phyloP scores from a whole-genome alignment of 2,329 filamentous ascomycete genomes.

The Diaporthe helianthi region DNA sequence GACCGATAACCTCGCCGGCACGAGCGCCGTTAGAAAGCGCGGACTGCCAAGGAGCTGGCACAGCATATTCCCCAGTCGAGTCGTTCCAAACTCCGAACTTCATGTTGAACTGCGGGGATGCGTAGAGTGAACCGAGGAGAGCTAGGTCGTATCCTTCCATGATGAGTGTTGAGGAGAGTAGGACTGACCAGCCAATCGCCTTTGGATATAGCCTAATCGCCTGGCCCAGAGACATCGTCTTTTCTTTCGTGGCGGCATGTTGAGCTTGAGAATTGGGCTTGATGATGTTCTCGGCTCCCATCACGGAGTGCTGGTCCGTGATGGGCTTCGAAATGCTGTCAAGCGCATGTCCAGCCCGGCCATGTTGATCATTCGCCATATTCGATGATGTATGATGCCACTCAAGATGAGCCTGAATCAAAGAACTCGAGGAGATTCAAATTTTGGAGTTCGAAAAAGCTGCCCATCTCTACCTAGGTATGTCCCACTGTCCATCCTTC shows the following conservation, averaged over 20 bases:
- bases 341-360: neutral
- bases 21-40: conserved; percentile 54
- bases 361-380: neutral
- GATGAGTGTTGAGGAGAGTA: conserved; percentile 88
- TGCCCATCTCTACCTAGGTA: neutral
- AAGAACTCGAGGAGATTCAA: neutral
- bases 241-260: conserved; percentile 53
- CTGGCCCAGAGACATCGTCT: conserved; percentile 75
- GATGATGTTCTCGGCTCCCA: neutral
- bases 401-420: neutral
- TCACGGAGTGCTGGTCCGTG: neutral
- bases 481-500: neutral
- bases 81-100: conserved; percentile 39
- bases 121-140: conserved; percentile 79
- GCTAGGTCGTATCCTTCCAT: conserved; percentile 92
- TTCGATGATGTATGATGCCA: neutral
- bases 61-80: conserved; percentile 38
- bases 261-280: neutral
- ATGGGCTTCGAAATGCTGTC: neutral
- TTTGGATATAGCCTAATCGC: conserved; percentile 86
- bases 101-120: conserved; percentile 39
- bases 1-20: conserved; percentile 70
- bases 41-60: conserved; percentile 48
- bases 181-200: conserved; percentile 82
- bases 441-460: neutral